A percentile compares a stretch with the other conserved stretches of the same genome.
phyloP scores from a whole-genome alignment of 306 rosid genomes.

The Acmispon strigosus region DNA sequence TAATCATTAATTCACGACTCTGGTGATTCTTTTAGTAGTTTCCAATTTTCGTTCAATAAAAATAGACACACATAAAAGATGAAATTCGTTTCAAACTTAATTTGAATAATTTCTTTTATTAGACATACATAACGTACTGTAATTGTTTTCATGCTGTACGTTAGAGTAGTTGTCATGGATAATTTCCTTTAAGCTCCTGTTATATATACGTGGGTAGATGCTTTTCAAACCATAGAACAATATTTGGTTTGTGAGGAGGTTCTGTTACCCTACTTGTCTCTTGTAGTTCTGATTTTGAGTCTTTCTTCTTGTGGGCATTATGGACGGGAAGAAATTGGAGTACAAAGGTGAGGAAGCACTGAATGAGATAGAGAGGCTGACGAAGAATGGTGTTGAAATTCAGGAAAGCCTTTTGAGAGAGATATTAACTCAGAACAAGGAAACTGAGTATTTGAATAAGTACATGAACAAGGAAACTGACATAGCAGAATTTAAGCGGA shows the following conservation, averaged over 20 bases:
- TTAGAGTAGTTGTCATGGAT: no score
- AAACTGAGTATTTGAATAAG: constrained; percentile 58
- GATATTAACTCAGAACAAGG: constrained; percentile 45
- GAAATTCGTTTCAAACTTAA: no score
- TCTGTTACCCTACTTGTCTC: not conserved
- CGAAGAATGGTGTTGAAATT: constrained; percentile 46
- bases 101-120: no score
- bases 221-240: no score
- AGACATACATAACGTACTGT: no score
- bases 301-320: not conserved
- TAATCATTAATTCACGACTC: no score
- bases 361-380: constrained; percentile 69
- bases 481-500: constrained; percentile 36
- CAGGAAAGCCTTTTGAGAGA: constrained; percentile 50
- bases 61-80: no score
- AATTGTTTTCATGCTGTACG: no score
- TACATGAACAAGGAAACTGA: constrained; percentile 28
- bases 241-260: not conserved
- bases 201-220: no score
- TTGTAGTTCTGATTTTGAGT: not conserved
- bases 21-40: no score
- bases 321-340: constrained; percentile 75
- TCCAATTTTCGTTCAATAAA: no score
- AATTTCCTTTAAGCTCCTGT: no score
- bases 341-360: constrained; percentile 78